A percentile compares a stretch with the other conserved stretches of the same genome.
These are phyloP conservation scores for Chlorella vulgaris DNA, from an alignment of 139 green algal genomes.

Conservation along the genomic window DNA sequence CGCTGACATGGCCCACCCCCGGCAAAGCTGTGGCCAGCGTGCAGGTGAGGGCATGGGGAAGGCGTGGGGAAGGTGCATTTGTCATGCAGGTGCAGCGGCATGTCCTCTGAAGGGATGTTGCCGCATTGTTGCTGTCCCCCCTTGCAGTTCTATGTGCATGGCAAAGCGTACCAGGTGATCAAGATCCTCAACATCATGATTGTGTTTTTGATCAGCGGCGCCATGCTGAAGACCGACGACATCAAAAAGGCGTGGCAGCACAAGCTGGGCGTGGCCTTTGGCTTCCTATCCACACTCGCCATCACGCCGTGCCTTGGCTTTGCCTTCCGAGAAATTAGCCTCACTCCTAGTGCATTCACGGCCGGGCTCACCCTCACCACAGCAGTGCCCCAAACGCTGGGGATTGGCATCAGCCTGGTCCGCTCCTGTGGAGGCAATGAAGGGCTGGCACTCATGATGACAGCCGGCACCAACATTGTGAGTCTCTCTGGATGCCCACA, in stretches of 20 bases:
- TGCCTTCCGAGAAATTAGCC: constrained; percentile 52
- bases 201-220: constrained; percentile 77
- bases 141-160: not conserved
- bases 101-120: too few species aligned
- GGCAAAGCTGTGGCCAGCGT: constrained; percentile 13
- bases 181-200: constrained; percentile 44
- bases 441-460: constrained; percentile 82
- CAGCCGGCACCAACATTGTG: constrained; percentile 76
- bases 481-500: not conserved
- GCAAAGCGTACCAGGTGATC: constrained; percentile 19
- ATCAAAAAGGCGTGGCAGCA: constrained; percentile 57
- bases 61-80: not conserved
- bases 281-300: constrained; percentile 66
- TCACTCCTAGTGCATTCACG: constrained; percentile 67
- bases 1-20: not conserved
- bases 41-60: constrained; percentile 1
- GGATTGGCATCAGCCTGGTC: constrained; percentile 72
- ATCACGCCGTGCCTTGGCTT: constrained; percentile 74
- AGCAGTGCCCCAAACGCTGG: constrained; percentile 83
- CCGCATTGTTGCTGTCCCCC: not conserved
- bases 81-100: not conserved
- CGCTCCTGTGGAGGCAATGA: constrained; percentile 62
- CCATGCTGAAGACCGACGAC: constrained; percentile 74
- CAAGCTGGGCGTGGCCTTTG: constrained; percentile 57
- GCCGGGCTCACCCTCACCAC: constrained; percentile 83